Percentiles rank a stretch among this genome's conserved stretches.
These are phyloP conservation scores for Emydomyces testavorans DNA, from an alignment of 2,329 filamentous ascomycete genomes.

Conservation along the genomic window DNA sequence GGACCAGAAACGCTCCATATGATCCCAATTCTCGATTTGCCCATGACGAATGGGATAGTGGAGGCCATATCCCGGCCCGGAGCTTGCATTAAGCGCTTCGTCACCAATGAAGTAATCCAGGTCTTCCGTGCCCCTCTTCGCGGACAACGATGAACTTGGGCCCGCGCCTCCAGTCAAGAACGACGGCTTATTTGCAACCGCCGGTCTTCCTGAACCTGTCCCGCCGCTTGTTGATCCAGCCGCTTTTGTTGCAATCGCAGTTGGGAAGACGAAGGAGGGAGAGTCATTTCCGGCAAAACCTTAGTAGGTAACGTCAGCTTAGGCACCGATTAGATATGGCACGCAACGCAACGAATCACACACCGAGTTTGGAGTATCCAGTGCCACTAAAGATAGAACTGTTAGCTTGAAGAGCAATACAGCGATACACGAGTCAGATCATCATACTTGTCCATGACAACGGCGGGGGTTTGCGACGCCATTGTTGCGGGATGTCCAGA, in stretches of 20 bases:
- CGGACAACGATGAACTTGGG: conserved; percentile 66
- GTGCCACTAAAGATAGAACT: conserved; percentile 61
- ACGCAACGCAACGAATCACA: conserved; percentile 25
- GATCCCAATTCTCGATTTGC: conserved; percentile 99
- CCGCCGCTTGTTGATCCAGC: conserved; percentile 55
- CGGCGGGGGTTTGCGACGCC: conserved; percentile 97
- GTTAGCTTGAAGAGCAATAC: conserved; percentile 26
- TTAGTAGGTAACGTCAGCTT: conserved; percentile 37
- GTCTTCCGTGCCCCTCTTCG: conserved; percentile 92
- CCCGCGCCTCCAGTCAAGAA: conserved; percentile 88
- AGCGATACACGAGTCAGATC: conserved; percentile 15
- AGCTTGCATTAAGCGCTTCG: conserved; percentile 74
- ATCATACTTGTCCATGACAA: conserved; percentile 99
- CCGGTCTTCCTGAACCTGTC: conserved; percentile 76
- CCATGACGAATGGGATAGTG: conserved; percentile 97
- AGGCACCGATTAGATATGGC: conserved; percentile 13
- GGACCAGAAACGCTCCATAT: conserved; percentile 99
- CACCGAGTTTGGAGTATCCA: conserved; percentile 98
- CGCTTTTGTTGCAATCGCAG: conserved; percentile 91
- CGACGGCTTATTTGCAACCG: conserved; percentile 87
- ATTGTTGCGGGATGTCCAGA: conserved; percentile 41
- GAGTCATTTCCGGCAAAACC: conserved; percentile 99
- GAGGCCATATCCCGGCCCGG: conserved; percentile 84
- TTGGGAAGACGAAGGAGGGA: conserved; percentile 97
- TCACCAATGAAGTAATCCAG: conserved; percentile 98